Base-by-base conservation (phyloP, 192 early-diverging fungal genomes). In the Lobosporangium transversale region DNA sequence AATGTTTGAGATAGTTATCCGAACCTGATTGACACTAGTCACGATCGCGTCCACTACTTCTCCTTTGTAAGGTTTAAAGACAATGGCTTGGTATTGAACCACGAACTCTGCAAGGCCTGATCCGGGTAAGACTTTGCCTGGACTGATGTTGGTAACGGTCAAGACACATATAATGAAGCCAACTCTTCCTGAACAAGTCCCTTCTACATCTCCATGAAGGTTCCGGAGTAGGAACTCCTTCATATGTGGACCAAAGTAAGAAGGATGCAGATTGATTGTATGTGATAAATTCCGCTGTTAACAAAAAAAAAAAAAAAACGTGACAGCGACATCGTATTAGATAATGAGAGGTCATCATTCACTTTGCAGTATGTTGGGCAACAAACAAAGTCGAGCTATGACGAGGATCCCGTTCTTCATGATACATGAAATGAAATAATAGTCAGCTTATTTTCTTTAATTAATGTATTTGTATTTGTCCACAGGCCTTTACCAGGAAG, bases 11-110 rank as follows among this genome's bases (percentile, higher is more conserved):
- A n/a, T n/a, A n/a, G n/a, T n/a, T n/a, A n/a, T n/a, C n/a, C n/a
- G n/a, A n/a, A 94, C 92, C 87, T 95, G 92, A 68, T 93, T 97
- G 7, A 99, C 97, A 47, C 86, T 90, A 0, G 89, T 93, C 1
- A 94, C 91, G 7, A 95, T 87, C 0, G 92, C 97, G 79, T 99
- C 97, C 9, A 98, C 84, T 9, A 99, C 98, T 81, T 98, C 94
- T 51, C 94, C 93, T 62, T 92, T 97, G 84, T 96, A 99, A 17
- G 97, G 96, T 71, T 96, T 98, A 64, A 98, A 97, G 3, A 99
- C 93, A 74, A 99, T 92, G 4, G 98, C 98, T 58, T 94, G 92
- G 81, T 99, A 88, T 42, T 85, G 79, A 44, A 99, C 90, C 33
- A 87, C 86, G 68, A 95, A 99, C 82, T 99, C 97, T n/a, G 97